Percentiles rank a stretch among this genome's conserved stretches.
phyloP scores from a whole-genome alignment of 2,329 filamentous ascomycete genomes.

The Endoconidiophora polonica region DNA sequence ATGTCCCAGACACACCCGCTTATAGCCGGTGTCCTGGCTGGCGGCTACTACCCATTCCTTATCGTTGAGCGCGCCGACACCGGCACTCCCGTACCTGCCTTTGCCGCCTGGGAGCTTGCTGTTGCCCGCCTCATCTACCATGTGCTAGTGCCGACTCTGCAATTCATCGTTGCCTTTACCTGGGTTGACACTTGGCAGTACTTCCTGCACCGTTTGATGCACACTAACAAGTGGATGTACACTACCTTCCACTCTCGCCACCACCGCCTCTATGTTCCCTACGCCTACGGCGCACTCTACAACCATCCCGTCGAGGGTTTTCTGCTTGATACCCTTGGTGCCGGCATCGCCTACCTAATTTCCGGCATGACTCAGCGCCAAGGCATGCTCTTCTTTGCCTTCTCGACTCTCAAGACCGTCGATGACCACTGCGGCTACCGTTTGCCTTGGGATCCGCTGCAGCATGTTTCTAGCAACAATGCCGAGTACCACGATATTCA shows the following conservation, averaged over 20 bases:
- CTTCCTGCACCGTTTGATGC: conserved; percentile 91
- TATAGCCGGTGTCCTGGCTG: conserved; percentile 58
- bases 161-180: conserved; percentile 57
- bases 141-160: conserved; percentile 55
- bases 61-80: conserved; percentile 39
- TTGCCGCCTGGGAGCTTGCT: conserved; percentile 67
- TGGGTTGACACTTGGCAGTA: conserved; percentile 97
- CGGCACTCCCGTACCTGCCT: conserved; percentile 46
- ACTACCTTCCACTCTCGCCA: conserved; percentile 87
- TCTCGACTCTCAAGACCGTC: conserved; percentile 86
- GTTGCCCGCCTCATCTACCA: conserved; percentile 68
- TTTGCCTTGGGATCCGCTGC: conserved; percentile 89
- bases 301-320: conserved; percentile 94
- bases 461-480: conserved; percentile 86
- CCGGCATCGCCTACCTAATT: conserved; percentile 66
- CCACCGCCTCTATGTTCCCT: conserved; percentile 92
- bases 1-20: conserved; percentile 54
- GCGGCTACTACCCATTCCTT: conserved; percentile 64
- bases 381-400: conserved; percentile 76
- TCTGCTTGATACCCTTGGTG: conserved; percentile 76
- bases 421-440: conserved; percentile 94
- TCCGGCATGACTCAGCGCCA: conserved; percentile 72
- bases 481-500: conserved; percentile 95
- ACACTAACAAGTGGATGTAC: conserved; percentile 94
- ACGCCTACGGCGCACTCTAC: conserved; percentile 91